phyloP scores from a whole-genome alignment of 371 early-diverging fungal genomes.

The Actinomortierella wolfii region DNA sequence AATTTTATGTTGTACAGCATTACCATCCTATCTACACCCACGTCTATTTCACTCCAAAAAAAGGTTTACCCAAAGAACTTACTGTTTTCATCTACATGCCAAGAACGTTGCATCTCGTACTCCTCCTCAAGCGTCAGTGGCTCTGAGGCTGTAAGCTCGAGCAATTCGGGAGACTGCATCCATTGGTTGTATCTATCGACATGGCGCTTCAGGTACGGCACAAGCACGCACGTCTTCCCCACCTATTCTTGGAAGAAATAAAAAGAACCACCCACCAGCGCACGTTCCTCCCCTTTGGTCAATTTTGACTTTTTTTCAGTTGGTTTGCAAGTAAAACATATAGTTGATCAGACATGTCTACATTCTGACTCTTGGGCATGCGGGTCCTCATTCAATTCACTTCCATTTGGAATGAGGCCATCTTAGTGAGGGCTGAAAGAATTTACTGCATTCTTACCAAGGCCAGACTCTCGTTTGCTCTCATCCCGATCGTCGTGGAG shows the following conservation, averaged over 20 bases:
- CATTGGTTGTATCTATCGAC: conserved; percentile 89
- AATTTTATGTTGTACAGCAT: no score
- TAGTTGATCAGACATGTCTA: no score
- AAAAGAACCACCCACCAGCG: no score
- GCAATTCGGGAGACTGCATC: conserved; percentile 91
- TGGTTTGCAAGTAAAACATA: no score
- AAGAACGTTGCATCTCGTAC: conserved; percentile 91
- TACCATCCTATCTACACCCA: no score
- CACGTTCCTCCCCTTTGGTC: no score
- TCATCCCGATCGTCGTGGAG: conserved; percentile 34
- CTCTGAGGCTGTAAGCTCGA: conserved; percentile 94
- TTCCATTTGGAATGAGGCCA: no score
- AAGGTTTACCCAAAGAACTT: conserved; percentile 13
- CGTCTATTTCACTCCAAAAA: no score
- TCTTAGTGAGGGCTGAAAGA: no score
- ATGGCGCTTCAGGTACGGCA: conserved; percentile 87
- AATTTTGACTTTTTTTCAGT: no score
- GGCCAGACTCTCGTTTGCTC: conserved; percentile 51
- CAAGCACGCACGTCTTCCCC: conserved; percentile 70
- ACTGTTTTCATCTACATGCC: conserved; percentile 87
- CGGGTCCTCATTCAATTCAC: no score
- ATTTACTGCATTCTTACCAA: conserved; percentile 39
- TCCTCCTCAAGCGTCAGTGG: conserved; percentile 91
- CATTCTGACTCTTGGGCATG: no score
- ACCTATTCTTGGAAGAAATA: conserved; percentile 47